phyloP scores from a whole-genome alignment of 1,284 basidiomycete genomes.

The Neotropicomus parvogracilis region DNA sequence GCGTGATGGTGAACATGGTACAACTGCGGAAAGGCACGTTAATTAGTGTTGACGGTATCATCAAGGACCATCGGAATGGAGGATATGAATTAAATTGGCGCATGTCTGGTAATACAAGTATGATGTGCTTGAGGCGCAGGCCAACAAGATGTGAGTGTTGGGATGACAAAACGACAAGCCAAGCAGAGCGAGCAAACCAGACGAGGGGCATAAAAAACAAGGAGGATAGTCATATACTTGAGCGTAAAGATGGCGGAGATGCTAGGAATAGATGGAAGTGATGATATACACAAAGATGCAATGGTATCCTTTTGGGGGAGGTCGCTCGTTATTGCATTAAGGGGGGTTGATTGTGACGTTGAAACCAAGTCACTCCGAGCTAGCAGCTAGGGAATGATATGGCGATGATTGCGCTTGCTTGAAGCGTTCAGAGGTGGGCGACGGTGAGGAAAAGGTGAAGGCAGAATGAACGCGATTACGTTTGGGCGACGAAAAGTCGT shows the following conservation, averaged over 20 bases:
- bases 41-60: slow-evolving; percentile 3
- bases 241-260: slow-evolving; percentile 30
- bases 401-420: slow-evolving; percentile 32
- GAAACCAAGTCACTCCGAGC: slow-evolving; percentile 17
- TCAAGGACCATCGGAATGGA: slow-evolving; percentile 1
- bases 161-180: slow-evolving; percentile 30
- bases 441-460: slow-evolving; percentile 73
- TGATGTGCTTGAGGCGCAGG: slow-evolving; percentile 26
- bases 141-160: slow-evolving; percentile 26
- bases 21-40: slow-evolving; percentile 12
- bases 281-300: slow-evolving; percentile 36
- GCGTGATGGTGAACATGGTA: background rate
- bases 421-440: slow-evolving; percentile 52
- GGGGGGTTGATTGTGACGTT: background rate
- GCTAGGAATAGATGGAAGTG: slow-evolving; percentile 33
- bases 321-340: slow-evolving; percentile 12
- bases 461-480: slow-evolving; percentile 65
- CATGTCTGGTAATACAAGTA: slow-evolving; percentile 33
- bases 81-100: slow-evolving; percentile 32
- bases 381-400: slow-evolving; percentile 3
- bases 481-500: slow-evolving; percentile 62
- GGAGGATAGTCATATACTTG: slow-evolving; percentile 21
- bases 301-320: slow-evolving; percentile 28
- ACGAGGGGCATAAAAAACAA: slow-evolving; percentile 24
- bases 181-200: slow-evolving; percentile 31